Base-by-base conservation (phyloP, 257 asterid species). In the Lavandula angustifolia region DNA sequence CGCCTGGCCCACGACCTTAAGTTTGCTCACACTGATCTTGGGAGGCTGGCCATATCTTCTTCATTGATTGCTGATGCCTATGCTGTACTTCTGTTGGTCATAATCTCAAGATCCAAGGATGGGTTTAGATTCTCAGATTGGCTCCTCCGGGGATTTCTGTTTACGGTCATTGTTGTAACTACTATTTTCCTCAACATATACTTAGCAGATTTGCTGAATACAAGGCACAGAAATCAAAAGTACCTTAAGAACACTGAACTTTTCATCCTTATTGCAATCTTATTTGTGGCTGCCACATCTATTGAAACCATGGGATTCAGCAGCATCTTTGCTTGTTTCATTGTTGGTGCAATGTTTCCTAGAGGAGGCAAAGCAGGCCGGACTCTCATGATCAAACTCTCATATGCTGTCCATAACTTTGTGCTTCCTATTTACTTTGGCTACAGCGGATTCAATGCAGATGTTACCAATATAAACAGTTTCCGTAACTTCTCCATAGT, bases 341-440 rank as follows among this genome's bases (percentile, higher is more conserved):
- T 94, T 60, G 72, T 91, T 7, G 99, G 99, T 2, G 81, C 91
- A 2, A 60, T 85, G 89, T 94, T 94, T 57, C 99, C 99, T 7
- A 80, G 96, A 78, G 88, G 98, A 41, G 98, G 98, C 60, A 94
- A 82, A 78, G 81, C 96, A 7, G 87, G 88, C 37, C 84, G 98
- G 31, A 94, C 99, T 9, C 85, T 94, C 76, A 61, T 76, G 78
- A 84, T 78, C 73, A 94, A 94, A 67, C 95, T 90, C 9, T 79
- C 95, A 1, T 94, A 94, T 67, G 75, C 82, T 0, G 95, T 88
- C 70, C 82, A 88, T 73, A 90, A 85, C 79, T 94, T 94, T 60
- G 77, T 94, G 33, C 86, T 94, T 43, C 99, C 99, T 1, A 76
- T 94, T 59, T 94, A 94, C 85, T 91, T 94, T 67, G 99, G 99